phyloP scores from a whole-genome alignment of 257 asterid species.

The Striga asiatica region DNA sequence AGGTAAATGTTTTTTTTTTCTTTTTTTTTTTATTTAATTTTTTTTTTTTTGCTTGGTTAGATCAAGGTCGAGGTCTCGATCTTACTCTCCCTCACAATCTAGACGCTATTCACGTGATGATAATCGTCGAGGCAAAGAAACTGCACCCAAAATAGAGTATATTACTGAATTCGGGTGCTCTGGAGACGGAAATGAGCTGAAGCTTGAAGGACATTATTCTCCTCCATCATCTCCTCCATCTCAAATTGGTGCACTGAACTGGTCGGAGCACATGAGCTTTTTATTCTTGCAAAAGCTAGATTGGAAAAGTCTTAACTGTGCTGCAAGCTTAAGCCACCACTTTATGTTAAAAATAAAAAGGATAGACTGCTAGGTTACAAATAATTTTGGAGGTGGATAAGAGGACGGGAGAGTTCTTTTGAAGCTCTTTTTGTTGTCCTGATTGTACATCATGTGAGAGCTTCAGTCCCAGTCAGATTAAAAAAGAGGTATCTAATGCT shows the following conservation, averaged over 20 bases:
- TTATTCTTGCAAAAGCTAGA: conserved; percentile 81
- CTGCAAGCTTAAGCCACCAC: conserved; percentile 69
- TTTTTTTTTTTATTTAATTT: conserved; percentile 8
- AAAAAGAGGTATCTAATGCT: conserved; percentile 42
- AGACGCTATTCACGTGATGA: conserved; percentile 64
- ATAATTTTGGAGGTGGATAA: conserved; percentile 29
- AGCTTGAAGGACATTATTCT: conserved; percentile 81
- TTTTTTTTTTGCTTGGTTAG: conserved; percentile 16
- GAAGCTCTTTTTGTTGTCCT: conserved; percentile 37
- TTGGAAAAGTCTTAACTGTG: conserved; percentile 77
- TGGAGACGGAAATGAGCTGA: conserved; percentile 51
- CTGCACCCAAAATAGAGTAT: conserved; percentile 77
- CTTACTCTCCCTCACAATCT: conserved; percentile 73
- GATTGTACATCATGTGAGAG: no score
- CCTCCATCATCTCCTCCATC: conserved; percentile 90
- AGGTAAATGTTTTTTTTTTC: conserved; percentile 29
- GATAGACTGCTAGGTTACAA: conserved; percentile 41
- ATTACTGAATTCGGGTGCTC: conserved; percentile 96
- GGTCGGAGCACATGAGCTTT: conserved; percentile 99
- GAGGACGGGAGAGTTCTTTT: conserved; percentile 39
- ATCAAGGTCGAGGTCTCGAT: conserved; percentile 78
- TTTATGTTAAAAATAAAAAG: conserved; percentile 31
- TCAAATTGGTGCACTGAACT: conserved; percentile 59
- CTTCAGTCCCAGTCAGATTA: no score
- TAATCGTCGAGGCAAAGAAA: conserved; percentile 55